Conservation (phyloP, 148 eudicot genomes). For the Cornus kousa region DNA sequence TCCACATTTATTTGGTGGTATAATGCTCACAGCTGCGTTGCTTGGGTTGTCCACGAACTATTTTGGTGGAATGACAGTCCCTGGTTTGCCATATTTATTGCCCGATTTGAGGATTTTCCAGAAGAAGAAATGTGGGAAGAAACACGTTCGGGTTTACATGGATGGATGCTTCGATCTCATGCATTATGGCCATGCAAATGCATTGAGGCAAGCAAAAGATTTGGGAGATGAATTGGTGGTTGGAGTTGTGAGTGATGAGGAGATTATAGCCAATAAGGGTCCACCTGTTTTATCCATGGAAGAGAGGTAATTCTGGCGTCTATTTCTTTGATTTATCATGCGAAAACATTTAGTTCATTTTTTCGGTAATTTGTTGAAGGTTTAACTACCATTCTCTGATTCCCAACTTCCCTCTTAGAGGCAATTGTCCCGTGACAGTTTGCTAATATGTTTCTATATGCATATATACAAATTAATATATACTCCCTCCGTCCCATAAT, state of each 20-base stretch:
- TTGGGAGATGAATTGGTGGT: conserved; percentile 91
- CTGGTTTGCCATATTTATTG: conserved; percentile 60
- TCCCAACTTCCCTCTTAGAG: neutral
- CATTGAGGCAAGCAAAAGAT: conserved; percentile 89
- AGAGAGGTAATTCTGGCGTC: conserved; percentile 61
- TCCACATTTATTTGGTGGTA: conserved; percentile 81
- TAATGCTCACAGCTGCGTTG: conserved; percentile 84
- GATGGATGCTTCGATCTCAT: conserved; percentile 98
- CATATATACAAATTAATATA: too few relatives aligned
- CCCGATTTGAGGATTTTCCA: conserved; percentile 63
- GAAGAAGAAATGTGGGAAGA: conserved; percentile 54
- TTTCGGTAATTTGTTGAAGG: neutral
- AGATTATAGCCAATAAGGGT: conserved; percentile 83
- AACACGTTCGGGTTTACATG: conserved; percentile 80
- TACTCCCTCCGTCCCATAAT: too few relatives aligned
- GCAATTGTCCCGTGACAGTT: too few relatives aligned
- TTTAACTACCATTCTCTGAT: neutral
- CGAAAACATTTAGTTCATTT: neutral
- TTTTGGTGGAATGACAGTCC: conserved; percentile 67
- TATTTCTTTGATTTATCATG: neutral
- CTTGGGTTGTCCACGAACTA: conserved; percentile 83
- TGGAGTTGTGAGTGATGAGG: conserved; percentile 93
- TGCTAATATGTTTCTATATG: too few relatives aligned
- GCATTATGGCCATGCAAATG: conserved; percentile 99
- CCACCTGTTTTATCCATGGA: conserved; percentile 93